phyloP scores from a whole-genome alignment of 306 rosid genomes.

The Cicer yamashitae region DNA sequence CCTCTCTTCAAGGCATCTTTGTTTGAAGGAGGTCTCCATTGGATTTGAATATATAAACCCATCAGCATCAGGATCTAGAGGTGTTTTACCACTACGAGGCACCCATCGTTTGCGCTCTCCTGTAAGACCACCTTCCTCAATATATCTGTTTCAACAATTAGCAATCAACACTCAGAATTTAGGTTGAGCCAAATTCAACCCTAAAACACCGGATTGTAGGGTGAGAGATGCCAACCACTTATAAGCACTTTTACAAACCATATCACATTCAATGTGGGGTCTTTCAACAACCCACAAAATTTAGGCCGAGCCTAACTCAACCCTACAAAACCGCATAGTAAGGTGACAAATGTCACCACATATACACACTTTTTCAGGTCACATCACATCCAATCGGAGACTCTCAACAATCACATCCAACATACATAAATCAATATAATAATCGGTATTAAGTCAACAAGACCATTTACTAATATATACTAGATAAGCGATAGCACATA shows the following conservation, averaged over 20 bases:
- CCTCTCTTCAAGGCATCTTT: constrained; percentile 79
- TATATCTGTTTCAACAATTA: constrained; percentile 64
- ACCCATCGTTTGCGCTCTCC: constrained; percentile 99
- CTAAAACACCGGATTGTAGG: no score
- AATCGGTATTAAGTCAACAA: constrained; percentile 27
- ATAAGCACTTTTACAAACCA: no score
- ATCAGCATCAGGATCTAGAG: constrained; percentile 92
- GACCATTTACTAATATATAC: constrained; percentile 8
- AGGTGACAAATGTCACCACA: no score
- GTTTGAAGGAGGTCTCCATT: constrained; percentile 91
- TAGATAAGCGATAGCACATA: constrained; percentile 28
- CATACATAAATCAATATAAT: neutral
- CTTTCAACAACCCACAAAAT: no score
- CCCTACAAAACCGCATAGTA: no score
- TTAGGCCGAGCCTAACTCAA: no score
- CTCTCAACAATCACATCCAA: neutral
- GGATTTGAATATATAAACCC: constrained; percentile 97
- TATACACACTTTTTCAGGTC: no score
- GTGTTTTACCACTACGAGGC: constrained; percentile 89
- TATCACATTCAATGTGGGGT: no score
- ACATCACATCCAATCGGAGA: no score
- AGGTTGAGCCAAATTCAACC: no score
- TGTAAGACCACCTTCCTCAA: constrained; percentile 93
- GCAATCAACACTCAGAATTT: constrained; percentile 23
- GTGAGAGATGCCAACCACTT: no score